A percentile compares a stretch with the other conserved stretches of the same genome.
Conservation (phyloP, 768 basidiomycete species). For the Trametopsis cervina region DNA sequence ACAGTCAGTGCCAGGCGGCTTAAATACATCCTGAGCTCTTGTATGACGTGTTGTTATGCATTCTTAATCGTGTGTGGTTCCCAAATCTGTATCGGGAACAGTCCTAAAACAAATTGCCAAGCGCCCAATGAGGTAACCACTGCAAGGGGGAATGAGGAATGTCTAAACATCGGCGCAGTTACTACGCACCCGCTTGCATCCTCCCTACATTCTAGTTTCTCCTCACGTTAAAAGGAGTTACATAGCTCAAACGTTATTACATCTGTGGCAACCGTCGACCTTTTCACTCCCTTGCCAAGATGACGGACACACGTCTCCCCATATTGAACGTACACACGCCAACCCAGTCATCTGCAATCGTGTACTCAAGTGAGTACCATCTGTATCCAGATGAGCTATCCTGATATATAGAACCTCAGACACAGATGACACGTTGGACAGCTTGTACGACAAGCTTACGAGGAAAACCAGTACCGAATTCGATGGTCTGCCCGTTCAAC, state of each 20-base stretch:
- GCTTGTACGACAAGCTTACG: constrained; percentile 65
- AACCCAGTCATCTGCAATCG: constrained; percentile 60
- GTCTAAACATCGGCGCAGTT: background rate
- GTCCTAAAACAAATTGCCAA: too few species aligned
- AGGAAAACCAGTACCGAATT: constrained; percentile 56
- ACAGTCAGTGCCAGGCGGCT: constrained; percentile 23
- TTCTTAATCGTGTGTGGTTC: too few species aligned
- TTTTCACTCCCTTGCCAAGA: constrained; percentile 10
- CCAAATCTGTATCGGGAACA: too few species aligned
- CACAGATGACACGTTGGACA: constrained; percentile 55
- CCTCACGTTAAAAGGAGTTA: too few species aligned
- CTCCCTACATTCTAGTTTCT: too few species aligned
- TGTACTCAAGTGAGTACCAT: constrained; percentile 57
- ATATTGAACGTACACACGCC: constrained; percentile 77
- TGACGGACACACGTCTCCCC: constrained; percentile 31
- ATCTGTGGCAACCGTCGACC: too few species aligned
- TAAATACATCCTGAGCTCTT: too few species aligned
- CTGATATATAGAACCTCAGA: constrained; percentile 34
- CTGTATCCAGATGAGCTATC: background rate
- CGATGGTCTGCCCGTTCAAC: constrained; percentile 52
- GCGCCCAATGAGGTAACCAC: background rate
- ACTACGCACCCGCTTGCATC: too few species aligned
- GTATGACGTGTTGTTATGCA: too few species aligned
- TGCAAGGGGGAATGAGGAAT: background rate
- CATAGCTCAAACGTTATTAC: too few species aligned